Evolutionary conservation across 2,329 filamentous ascomycete species (phyloP), one percentile per base, ranked within the genome.

Genomic region (Aspergillus piperis): DNA sequence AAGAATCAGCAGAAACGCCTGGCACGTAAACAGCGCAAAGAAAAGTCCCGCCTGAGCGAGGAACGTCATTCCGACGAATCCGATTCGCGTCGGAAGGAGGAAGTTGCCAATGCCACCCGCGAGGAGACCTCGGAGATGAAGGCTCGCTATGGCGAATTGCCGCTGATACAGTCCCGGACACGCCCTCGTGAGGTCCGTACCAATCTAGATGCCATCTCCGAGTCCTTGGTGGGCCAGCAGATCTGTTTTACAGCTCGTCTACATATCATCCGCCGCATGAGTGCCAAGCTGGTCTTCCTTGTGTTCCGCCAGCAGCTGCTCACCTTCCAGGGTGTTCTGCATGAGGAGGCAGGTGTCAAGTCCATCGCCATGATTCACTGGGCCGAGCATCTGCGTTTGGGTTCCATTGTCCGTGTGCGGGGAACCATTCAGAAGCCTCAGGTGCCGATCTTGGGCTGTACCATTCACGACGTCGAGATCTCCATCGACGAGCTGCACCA

Each of bases 301-400:
- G 85, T 96, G 60, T 89, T 96, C 71, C 88, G 93, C 58, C 91
- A 96, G 77, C 90, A 93, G 77, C 87, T 90, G 11, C 83, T 85
- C 65, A 95, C 92, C 23, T 86, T 96, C 54, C 93, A 97, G 75
- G 92, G 91, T 63, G 90, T 96, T 2, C 80, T 97, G 42, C 81
- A 86, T 21, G 79, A 82, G 62, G 80, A 84, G 65, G 80, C 87
- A 65, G 84, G 86, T 6, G 80, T 81, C 51, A 83, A 90, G 10
- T 89, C 89, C 1, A 83, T 87, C 60, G 84, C 90, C 68, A 94
- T 96, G 83, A 83, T 96, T 27, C 88, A 90, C 71, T 96, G 92
- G 90, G 90, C 91, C 2, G 90, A 96, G 76, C 91, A 91, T 72
- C 81, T 96, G 49, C 87, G 89, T 57, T 81, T 88, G 5, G 93